phyloP scores from a whole-genome alignment of 352 stramenopile species.

The Discostella stelligera region DNA sequence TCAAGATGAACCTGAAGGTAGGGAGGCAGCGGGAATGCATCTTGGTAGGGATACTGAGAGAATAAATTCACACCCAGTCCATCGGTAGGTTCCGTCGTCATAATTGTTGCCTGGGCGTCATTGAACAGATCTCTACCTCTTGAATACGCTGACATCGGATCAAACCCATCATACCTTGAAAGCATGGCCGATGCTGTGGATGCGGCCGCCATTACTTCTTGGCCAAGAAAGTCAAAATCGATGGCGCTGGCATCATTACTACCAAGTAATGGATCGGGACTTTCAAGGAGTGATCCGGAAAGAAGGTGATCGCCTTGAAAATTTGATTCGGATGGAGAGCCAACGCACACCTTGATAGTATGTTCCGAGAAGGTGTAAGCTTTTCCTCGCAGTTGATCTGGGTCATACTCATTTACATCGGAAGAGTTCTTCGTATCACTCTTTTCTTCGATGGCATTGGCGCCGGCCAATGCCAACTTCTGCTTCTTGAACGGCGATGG shows the following conservation, averaged over 20 bases:
- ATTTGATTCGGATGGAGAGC: background rate
- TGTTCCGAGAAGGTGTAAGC: background rate
- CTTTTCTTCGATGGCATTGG: background rate
- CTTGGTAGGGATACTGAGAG: slow-evolving; percentile 8
- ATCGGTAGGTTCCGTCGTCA: background rate
- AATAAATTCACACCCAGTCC: slow-evolving; percentile 8
- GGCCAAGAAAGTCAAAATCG: slow-evolving; percentile 15
- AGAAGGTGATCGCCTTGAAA: slow-evolving; percentile 10
- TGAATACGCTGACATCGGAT: slow-evolving; percentile 10
- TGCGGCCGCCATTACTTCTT: slow-evolving; percentile 20
- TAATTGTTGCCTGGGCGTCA: background rate
- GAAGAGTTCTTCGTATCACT: background rate
- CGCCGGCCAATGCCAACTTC: background rate
- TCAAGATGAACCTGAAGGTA: slow-evolving; percentile 45
- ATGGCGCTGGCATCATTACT: slow-evolving; percentile 1
- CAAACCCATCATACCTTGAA: slow-evolving; percentile 19
- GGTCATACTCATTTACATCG: background rate
- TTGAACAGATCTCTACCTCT: background rate
- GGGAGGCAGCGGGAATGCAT: slow-evolving; percentile 31
- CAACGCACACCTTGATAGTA: background rate
- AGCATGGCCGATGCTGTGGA: slow-evolving; percentile 21
- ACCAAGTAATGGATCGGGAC: background rate
- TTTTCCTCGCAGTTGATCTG: background rate
- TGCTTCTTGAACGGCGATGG: slow-evolving; percentile 20
- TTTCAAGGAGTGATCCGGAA: slow-evolving; percentile 9